A percentile compares a stretch with the other conserved stretches of the same genome.
Conservation (phyloP, 2,329 filamentous ascomycete species). For the Biscogniauxia sp. region DNA sequence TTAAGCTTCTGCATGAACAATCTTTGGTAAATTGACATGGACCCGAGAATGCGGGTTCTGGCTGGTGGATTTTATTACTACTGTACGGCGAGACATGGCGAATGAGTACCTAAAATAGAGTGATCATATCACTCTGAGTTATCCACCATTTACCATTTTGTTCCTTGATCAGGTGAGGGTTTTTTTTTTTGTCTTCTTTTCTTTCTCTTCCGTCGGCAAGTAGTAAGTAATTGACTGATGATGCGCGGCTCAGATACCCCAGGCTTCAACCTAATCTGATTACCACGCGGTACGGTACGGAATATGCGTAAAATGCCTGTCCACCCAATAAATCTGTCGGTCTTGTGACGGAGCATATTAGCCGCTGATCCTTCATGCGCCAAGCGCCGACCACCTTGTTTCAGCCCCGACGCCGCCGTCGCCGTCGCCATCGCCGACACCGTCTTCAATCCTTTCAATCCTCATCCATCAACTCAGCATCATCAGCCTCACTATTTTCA, state of each 20-base stretch:
- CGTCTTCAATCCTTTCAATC: conserved; percentile 36
- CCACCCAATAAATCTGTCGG: not conserved
- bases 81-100: too few relatives aligned
- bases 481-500: conserved; percentile 34
- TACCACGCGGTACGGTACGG: not conserved
- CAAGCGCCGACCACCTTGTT: conserved; percentile 12
- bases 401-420: conserved; percentile 8
- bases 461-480: conserved; percentile 56
- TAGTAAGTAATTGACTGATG: not conserved
- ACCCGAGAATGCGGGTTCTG: not conserved
- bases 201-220: not conserved
- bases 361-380: conserved; percentile 14
- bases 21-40: not conserved
- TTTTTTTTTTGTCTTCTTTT: not conserved
- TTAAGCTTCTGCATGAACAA: not conserved
- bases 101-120: not conserved
- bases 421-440: too few relatives aligned
- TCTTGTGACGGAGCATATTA: not conserved
- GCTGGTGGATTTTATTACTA: not conserved
- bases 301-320: not conserved
- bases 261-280: not conserved
- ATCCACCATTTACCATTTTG: not conserved
- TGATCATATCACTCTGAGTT: not conserved
- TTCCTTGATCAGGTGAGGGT: too few relatives aligned
- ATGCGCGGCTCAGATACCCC: not conserved